These are phyloP conservation scores for Ogataea trehaloabstinens DNA, from an alignment of 805 yeast species.

Conservation along the genomic window DNA sequence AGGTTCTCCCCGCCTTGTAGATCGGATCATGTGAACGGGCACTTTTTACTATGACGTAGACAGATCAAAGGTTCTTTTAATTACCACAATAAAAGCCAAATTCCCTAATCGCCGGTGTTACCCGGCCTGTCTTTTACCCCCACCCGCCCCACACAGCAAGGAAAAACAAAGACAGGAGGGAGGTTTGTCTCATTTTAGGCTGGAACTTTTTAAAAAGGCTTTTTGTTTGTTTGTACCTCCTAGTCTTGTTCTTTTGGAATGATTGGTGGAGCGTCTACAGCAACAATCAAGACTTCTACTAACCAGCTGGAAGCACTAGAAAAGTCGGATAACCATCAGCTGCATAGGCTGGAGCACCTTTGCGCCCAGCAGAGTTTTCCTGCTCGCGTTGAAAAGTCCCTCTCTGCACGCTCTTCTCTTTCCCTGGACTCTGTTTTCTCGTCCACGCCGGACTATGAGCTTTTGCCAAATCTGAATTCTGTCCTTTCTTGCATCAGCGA, in stretches of 20 bases:
- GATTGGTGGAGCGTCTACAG: not conserved
- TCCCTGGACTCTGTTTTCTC: constrained; percentile 19
- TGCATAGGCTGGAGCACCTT: not conserved
- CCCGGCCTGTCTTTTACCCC: not conserved
- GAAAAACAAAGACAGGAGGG: not conserved
- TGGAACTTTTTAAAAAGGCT: not conserved
- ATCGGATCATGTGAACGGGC: too few species aligned
- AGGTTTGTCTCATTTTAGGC: too few species aligned
- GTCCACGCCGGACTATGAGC: constrained; percentile 16
- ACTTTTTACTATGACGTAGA: too few species aligned
- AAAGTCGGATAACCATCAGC: not conserved
- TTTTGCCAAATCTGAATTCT: constrained; percentile 13
- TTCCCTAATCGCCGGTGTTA: not conserved
- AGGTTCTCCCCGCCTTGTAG: too few species aligned
- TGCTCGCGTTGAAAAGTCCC: constrained; percentile 7
- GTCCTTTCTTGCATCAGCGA: constrained; percentile 17
- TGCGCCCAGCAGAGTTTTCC: not conserved
- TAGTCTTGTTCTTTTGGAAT: not conserved
- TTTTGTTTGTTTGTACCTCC: too few species aligned
- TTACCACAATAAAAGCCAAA: too few species aligned
- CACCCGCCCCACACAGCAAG: not conserved
- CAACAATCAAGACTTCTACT: not conserved
- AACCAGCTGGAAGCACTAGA: not conserved
- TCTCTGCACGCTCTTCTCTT: constrained; percentile 22
- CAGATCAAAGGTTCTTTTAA: too few species aligned